phyloP scores from a whole-genome alignment of 306 rosid species.

The Cicer judaicum region DNA sequence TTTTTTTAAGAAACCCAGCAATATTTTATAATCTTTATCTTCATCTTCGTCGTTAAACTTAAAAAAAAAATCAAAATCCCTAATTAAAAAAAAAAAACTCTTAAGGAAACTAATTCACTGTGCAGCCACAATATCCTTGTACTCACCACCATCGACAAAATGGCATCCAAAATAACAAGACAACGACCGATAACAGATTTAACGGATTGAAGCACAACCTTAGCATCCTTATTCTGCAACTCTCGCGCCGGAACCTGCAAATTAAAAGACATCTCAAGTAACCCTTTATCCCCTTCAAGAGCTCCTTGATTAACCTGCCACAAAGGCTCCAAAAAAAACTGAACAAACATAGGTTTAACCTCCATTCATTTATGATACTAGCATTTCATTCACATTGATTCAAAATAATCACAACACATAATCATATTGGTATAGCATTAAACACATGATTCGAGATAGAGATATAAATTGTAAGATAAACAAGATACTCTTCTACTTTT shows the following conservation, averaged over 20 bases:
- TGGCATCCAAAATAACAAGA: slow-evolving; percentile 75
- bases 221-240: slow-evolving; percentile 77
- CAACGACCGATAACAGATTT: slow-evolving; percentile 64
- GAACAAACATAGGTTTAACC: slow-evolving; percentile 87
- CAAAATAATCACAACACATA: too few relatives aligned
- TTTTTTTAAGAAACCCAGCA: too few relatives aligned
- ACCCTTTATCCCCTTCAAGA: slow-evolving; percentile 53
- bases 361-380: too few relatives aligned
- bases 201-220: slow-evolving; percentile 76
- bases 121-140: slow-evolving; percentile 65
- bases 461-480: too few relatives aligned
- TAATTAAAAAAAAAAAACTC: too few relatives aligned
- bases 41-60: too few relatives aligned
- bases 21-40: too few relatives aligned
- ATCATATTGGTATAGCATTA: too few relatives aligned
- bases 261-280: slow-evolving; percentile 67
- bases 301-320: slow-evolving; percentile 83
- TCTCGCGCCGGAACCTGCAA: slow-evolving; percentile 68
- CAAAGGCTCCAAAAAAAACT: slow-evolving; percentile 80
- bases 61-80: too few relatives aligned
- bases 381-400: too few relatives aligned
- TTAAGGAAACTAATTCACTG: slow-evolving; percentile 38
- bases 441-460: too few relatives aligned
- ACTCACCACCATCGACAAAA: slow-evolving; percentile 75
- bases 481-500: too few relatives aligned